These are phyloP conservation scores for Firmiana major DNA, from an alignment of 345 rosid genomes.

Conservation along the genomic window DNA sequence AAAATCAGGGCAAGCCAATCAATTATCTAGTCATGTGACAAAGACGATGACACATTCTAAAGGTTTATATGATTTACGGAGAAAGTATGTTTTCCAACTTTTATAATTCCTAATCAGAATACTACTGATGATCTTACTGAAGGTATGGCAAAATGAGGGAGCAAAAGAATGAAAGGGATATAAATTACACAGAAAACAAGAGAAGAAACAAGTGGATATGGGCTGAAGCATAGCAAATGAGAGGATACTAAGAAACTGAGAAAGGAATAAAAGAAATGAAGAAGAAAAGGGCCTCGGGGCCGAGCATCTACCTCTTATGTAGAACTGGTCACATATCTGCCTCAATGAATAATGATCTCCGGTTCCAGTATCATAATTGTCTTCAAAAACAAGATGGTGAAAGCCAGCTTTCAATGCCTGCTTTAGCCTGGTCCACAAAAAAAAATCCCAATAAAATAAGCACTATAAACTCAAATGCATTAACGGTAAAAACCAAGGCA, in stretches of 20 bases:
- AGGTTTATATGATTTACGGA: background rate
- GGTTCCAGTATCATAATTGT: constrained; percentile 97
- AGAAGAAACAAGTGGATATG: background rate
- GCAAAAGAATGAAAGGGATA: background rate
- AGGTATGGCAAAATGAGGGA: background rate
- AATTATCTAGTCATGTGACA: background rate
- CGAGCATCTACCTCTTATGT: constrained; percentile 58
- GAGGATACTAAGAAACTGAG: constrained; percentile 1
- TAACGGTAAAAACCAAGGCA: background rate
- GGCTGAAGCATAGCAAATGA: background rate
- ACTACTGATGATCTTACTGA: background rate
- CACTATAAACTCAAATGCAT: background rate
- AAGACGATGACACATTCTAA: background rate
- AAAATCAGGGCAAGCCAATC: background rate
- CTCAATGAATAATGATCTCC: constrained; percentile 97
- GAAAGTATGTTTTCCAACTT: background rate
- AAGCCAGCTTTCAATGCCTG: constrained; percentile 85
- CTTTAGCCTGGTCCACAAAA: constrained; percentile 54
- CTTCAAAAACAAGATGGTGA: constrained; percentile 90
- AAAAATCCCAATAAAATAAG: constrained; percentile 6
- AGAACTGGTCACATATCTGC: constrained; percentile 93
- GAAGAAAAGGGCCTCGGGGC: background rate
- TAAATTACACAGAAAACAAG: background rate
- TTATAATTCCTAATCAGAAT: background rate
- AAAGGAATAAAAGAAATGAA: background rate